A percentile compares a stretch with the other conserved stretches of the same genome.
phyloP scores from a whole-genome alignment of 257 asterid genomes.

The Hygrophila difformis region DNA sequence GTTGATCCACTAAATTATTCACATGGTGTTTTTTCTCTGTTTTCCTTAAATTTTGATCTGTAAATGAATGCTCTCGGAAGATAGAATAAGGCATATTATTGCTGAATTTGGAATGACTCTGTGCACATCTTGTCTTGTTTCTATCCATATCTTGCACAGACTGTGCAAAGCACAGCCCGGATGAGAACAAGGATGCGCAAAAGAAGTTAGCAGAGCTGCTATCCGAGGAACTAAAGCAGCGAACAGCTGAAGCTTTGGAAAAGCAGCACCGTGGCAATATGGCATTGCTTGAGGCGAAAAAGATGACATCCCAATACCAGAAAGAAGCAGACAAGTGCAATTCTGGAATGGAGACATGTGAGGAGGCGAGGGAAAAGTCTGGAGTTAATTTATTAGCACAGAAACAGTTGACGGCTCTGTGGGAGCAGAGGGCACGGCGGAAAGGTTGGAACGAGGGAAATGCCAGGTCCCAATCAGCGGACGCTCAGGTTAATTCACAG shows the following conservation, averaged over 20 bases:
- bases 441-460: slow-evolving; percentile 81
- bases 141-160: slow-evolving; percentile 28
- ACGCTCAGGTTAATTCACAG: too few relatives aligned
- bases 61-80: too few relatives aligned
- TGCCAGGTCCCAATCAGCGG: slow-evolving; percentile 27
- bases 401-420: slow-evolving; percentile 57
- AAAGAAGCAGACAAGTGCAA: slow-evolving; percentile 96
- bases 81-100: too few relatives aligned
- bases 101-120: too few relatives aligned
- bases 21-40: too few relatives aligned
- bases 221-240: slow-evolving; percentile 71
- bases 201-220: slow-evolving; percentile 75
- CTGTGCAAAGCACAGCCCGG: slow-evolving; percentile 83
- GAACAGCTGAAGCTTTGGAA: slow-evolving; percentile 74
- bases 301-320: slow-evolving; percentile 84
- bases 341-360: slow-evolving; percentile 95
- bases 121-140: neutral
- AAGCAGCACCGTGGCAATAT: slow-evolving; percentile 76
- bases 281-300: slow-evolving; percentile 86
- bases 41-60: too few relatives aligned
- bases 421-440: slow-evolving; percentile 88
- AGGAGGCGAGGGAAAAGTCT: slow-evolving; percentile 87
- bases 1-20: too few relatives aligned
- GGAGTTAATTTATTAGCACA: slow-evolving; percentile 58
- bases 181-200: slow-evolving; percentile 72